Evolutionary conservation across 148 eudicot species (phyloP), one percentile per base, ranked within the genome.

Genomic region (Vaccinium vitisidaea): DNA sequence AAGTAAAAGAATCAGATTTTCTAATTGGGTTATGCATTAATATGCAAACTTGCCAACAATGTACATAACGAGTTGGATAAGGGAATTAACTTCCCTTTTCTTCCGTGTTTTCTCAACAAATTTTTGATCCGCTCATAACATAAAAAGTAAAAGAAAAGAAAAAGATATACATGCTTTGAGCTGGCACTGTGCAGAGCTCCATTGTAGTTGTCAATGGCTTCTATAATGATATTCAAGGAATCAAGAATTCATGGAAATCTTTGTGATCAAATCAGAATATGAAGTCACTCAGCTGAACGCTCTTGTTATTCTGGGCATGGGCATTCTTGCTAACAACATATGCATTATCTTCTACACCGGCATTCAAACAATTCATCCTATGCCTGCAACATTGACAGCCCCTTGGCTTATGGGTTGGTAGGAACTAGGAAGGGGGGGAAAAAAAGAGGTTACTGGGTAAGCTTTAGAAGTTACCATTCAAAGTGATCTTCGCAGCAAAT

Each of bases 401-500:
- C 52, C 25, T 43, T 10, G 27, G 36, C 30, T 67, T 55, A 49
- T 84, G 55, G 12, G 21, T 63, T 63, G 75, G 50, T 63, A 48
- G 19, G 80, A 50, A 23, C 25, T 63, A 48, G 19, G 80, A 50
- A 23, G 32, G 55, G 59, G 27, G 0, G 19, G 2, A 27, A 85
- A 82, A 27, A 52, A 67, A 67, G 39, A 61, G 49, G 65, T 8
- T 63, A 14, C 36, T n/a, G 56, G 82, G 4, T 19, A 27, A 83
- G 46, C 80, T 82, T 43, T 30, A 80, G 27, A 65, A 84, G 87
- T 83, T 32, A 92, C 97, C 98, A 95, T 83, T 90, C 93, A 85
- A 95, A 95, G 90, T 95, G 98, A 87, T 95, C 98, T 84, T 95
- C 98, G 25, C 98, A 95, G 89, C 98, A 94, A 30, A 95, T 88